Conservation (phyloP, 2,329 filamentous ascomycete genomes). For the Nigrospora sphaerica region DNA sequence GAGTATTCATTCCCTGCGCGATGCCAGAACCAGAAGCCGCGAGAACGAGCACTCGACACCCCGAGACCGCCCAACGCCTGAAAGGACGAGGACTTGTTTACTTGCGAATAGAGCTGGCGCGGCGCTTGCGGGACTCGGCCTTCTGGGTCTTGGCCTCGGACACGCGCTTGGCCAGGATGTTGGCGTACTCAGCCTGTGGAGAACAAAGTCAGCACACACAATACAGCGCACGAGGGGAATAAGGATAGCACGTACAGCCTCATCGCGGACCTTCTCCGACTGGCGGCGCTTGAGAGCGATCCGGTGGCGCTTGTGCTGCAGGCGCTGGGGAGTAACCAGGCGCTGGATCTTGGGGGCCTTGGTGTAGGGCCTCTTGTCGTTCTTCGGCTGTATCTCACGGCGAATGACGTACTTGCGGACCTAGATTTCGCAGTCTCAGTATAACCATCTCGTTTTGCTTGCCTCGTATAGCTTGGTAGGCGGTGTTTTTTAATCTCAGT, state of each 20-base stretch:
- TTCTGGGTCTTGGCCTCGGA: conserved; percentile 91
- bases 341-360: conserved; percentile 99
- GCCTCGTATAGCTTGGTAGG: not conserved
- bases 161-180: conserved; percentile 94
- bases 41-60: conserved; percentile 13
- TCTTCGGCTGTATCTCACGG: conserved; percentile 94
- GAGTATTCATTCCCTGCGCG: conserved; percentile 14
- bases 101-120: conserved; percentile 92
- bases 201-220: not conserved
- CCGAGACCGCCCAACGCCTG: conserved; percentile 23
- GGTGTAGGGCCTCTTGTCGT: conserved; percentile 96
- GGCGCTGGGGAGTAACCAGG: conserved; percentile 97
- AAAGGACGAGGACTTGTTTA: conserved; percentile 39
- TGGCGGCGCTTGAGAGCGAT: conserved; percentile 97
- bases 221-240: not conserved
- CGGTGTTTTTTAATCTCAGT: conserved; percentile 20
- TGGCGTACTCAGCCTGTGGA: conserved; percentile 88
- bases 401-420: conserved; percentile 99
- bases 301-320: conserved; percentile 99
- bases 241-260: conserved; percentile 67
- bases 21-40: conserved; percentile 26
- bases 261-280: conserved; percentile 95
- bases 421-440: conserved; percentile 33
- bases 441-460: conserved; percentile 1
- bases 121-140: conserved; percentile 91